A percentile compares a stretch with the other conserved stretches of the same genome.
These are phyloP conservation scores for Theobroma cacao DNA, from an alignment of 345 rosid species.

Conservation along the genomic window DNA sequence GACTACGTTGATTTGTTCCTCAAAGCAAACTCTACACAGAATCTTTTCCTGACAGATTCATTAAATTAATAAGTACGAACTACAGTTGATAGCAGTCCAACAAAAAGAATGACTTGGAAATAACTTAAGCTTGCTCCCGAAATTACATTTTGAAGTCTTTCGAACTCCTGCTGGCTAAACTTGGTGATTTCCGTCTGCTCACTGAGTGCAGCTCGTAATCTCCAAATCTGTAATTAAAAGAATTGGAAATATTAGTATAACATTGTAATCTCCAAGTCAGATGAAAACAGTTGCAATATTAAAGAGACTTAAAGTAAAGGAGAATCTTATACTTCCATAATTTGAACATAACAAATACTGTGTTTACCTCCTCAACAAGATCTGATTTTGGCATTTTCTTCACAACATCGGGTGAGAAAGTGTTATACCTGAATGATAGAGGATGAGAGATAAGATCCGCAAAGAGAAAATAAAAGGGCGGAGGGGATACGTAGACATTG, in stretches of 20 bases:
- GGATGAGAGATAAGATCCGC: constrained; percentile 15
- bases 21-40: constrained; percentile 84
- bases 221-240: constrained; percentile 53
- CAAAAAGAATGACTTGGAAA: background rate
- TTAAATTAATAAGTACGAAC: background rate
- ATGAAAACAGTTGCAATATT: background rate
- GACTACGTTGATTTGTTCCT: constrained; percentile 71
- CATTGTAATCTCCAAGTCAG: background rate
- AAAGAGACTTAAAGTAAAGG: background rate
- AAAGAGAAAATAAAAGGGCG: background rate
- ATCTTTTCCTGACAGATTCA: constrained; percentile 69
- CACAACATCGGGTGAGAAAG: constrained; percentile 75
- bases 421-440: constrained; percentile 62
- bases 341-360: background rate
- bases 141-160: constrained; percentile 74
- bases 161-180: constrained; percentile 77
- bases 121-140: background rate
- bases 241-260: background rate
- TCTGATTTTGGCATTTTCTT: constrained; percentile 79
- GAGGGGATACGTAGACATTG: background rate
- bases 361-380: constrained; percentile 76
- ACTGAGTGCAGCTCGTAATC: constrained; percentile 62
- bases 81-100: background rate
- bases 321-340: background rate
- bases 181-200: constrained; percentile 76